A percentile compares a stretch with the other conserved stretches of the same genome.
These are phyloP conservation scores for Cercospora zeae-maydis DNA, from an alignment of 2,329 filamentous ascomycete species.

Conservation along the genomic window DNA sequence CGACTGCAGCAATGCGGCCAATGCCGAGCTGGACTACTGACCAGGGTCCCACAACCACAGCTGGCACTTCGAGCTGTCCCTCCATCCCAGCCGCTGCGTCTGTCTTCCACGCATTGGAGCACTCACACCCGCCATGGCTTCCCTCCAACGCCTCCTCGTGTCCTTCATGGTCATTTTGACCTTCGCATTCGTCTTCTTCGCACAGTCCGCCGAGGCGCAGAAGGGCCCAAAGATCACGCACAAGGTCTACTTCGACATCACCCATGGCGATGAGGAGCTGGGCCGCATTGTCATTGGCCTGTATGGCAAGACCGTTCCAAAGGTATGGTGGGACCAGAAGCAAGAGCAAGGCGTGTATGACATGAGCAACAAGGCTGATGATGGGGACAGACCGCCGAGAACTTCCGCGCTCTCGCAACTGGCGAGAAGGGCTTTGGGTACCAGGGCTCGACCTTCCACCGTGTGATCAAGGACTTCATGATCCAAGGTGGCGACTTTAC, in stretches of 20 bases:
- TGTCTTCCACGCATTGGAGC: background rate
- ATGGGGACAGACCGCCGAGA: constrained; percentile 57
- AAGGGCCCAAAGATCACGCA: constrained; percentile 64
- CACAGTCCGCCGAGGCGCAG: constrained; percentile 67
- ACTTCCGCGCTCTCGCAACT: constrained; percentile 76
- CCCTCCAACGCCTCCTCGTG: constrained; percentile 65
- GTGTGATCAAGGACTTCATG: constrained; percentile 88
- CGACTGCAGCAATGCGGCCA: background rate
- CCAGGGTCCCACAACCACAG: constrained; percentile 2
- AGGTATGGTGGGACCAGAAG: constrained; percentile 44
- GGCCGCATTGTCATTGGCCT: constrained; percentile 77
- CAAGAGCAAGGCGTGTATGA: background rate
- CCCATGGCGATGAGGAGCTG: constrained; percentile 68
- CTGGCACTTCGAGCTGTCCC: constrained; percentile 8
- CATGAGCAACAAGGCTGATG: background rate
- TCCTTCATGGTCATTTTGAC: constrained; percentile 73
- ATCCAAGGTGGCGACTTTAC: constrained; percentile 90
- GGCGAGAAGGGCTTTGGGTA: constrained; percentile 86
- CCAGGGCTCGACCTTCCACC: constrained; percentile 78
- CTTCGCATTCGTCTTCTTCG: constrained; percentile 69
- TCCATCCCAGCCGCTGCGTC: background rate
- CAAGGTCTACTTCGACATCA: constrained; percentile 77
- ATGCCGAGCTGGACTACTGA: background rate
- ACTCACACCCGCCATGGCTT: constrained; percentile 61
- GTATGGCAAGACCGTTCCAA: constrained; percentile 82